A percentile compares a stretch with the other conserved stretches of the same genome.
These are phyloP conservation scores for Didymella lethalis DNA, from an alignment of 2,329 filamentous ascomycete genomes.

Conservation along the genomic window DNA sequence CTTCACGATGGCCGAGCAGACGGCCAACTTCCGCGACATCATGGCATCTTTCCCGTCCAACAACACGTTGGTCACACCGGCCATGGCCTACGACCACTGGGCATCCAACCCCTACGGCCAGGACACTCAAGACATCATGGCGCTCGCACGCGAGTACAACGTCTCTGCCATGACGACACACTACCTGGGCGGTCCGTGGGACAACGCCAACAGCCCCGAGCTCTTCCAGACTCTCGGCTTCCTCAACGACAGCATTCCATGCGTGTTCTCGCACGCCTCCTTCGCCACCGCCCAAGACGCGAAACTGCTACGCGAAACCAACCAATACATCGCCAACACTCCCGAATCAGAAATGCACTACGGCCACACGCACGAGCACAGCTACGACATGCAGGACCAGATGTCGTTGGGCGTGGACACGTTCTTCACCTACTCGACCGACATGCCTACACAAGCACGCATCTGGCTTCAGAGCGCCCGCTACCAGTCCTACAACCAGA, in stretches of 20 bases:
- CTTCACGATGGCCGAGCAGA: conserved; percentile 19
- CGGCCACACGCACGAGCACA: conserved; percentile 52
- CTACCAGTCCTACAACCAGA: not conserved
- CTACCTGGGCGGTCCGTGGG: conserved; percentile 26
- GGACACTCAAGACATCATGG: conserved; percentile 9
- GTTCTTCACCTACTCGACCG: conserved; percentile 61
- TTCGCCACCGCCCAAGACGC: conserved; percentile 55
- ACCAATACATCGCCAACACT: conserved; percentile 65
- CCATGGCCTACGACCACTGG: conserved; percentile 23
- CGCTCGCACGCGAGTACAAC: conserved; percentile 23
- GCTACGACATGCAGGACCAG: not conserved
- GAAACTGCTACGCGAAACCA: conserved; percentile 56
- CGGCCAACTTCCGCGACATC: conserved; percentile 22
- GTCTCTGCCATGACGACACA: conserved; percentile 55
- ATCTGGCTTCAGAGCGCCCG: conserved; percentile 59
- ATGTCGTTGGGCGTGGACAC: conserved; percentile 62
- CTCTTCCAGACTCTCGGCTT: conserved; percentile 32
- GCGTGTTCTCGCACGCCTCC: conserved; percentile 63
- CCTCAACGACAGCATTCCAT: conserved; percentile 57
- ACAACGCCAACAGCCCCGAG: conserved; percentile 10
- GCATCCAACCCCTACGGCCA: conserved; percentile 17
- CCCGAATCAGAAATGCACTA: conserved; percentile 68
- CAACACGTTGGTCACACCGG: conserved; percentile 20
- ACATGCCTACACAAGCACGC: conserved; percentile 58
- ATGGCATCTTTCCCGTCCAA: conserved; percentile 8